Evolutionary conservation across 495 filamentous ascomycete species (phyloP), one percentile per base, ranked within the genome.

Genomic region (Chaetomium tenue): DNA sequence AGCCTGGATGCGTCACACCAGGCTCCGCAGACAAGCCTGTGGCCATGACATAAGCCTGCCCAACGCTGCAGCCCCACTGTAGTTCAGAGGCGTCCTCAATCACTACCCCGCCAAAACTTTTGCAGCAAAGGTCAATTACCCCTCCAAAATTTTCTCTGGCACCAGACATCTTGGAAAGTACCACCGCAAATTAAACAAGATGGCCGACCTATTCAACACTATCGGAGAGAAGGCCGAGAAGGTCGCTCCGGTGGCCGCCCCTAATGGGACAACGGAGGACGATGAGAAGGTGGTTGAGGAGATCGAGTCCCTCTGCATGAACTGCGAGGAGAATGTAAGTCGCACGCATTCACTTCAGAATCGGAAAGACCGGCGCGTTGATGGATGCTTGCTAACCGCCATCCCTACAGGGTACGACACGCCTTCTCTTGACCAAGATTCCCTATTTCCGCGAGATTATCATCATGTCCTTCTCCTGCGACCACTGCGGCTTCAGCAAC

Each of bases 401-500:
- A 1, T 28, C 13, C 8, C 33, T 12, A 12, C 67, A 96, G 89
- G 93, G 94, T 76, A 86, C 76, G 0, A 98, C 94, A 12, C 86
- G 90, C 54, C 82, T 98, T 26, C 82, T 98, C 25, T 85, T 98
- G 46, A 93, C 93, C 52, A 86, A 87, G 54, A 96, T 99, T 23
- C 95, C 94, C 23, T 97, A 87, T 81, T 98, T 99, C 83, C 90
- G 91, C 72, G 94, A 99, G 74, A 86, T 98, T 64, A 91, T 99
- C 66, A 84, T 99, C 67, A 96, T 96, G 86, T 97, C 92, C 53
- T 99, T 99, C 79, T 85, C 85, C 64, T 99, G 94, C 78, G 84
- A 88, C 1, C 84, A 96, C 72, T 99, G 94, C 79, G 76, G 86
- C 72, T 91, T 96, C 76, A 82, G 86, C 61, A 93, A 97, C 80